Percentiles rank a stretch among this genome's conserved stretches.
Conservation (phyloP, 2,329 filamentous ascomycete genomes). For the Fusarium stilboides region DNA sequence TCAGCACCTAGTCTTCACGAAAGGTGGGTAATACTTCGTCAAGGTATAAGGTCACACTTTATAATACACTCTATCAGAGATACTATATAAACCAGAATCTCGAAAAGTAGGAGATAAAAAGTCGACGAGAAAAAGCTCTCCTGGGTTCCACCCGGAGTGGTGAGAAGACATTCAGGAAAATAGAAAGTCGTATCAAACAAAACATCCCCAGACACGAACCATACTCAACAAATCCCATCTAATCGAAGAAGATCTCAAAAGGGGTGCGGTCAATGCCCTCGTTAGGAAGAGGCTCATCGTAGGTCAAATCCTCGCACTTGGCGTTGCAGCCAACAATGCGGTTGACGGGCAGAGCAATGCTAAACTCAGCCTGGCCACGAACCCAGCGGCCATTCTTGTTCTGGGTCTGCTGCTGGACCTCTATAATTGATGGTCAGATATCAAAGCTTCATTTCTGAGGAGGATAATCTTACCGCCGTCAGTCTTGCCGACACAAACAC, state of each 20-base stretch:
- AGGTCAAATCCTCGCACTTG: conserved; percentile 14
- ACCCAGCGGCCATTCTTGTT: conserved; percentile 27
- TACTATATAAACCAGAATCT: neutral
- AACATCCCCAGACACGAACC: no score
- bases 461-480: neutral
- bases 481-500: conserved; percentile 24
- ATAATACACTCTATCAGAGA: neutral
- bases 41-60: neutral
- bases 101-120: neutral
- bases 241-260: conserved; percentile 14
- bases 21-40: no score
- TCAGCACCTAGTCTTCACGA: no score
- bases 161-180: neutral
- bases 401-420: conserved; percentile 26
- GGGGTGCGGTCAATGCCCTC: conserved; percentile 9
- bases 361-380: conserved; percentile 30
- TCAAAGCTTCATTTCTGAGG: neutral
- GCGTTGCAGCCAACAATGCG: conserved; percentile 30
- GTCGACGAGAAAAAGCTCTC: neutral
- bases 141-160: neutral
- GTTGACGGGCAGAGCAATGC: conserved; percentile 30
- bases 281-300: conserved; percentile 17
- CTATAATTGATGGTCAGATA: neutral
- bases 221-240: neutral
- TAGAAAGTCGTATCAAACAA: no score